Base-by-base conservation (phyloP, 257 asterid genomes). In the Salvia rosmarinus region DNA sequence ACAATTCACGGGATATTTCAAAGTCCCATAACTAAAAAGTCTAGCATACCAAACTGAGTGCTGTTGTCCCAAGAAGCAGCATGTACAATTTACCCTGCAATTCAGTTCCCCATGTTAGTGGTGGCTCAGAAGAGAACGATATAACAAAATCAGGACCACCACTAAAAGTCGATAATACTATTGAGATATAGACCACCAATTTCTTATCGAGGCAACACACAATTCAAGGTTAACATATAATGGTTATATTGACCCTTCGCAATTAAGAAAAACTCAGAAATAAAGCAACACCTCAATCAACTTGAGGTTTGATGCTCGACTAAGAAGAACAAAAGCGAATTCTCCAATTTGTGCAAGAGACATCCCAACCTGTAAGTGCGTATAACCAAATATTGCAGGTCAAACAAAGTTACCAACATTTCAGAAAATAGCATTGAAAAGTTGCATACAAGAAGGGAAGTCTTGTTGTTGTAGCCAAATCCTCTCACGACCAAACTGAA, bases 301-400 rank as follows among this genome's bases (percentile, higher is more conserved):
- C 87, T 88, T 90, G 79, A 81, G 88, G 71, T 88, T 85, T 79
- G 96, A 88, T 5, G 97, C 92, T 3, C 88, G 96, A 62, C 97
- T 84, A 73, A 88, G 90, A 80, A 88, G 96, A 69, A 90, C 96
- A 76, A 90, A 90, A 50, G 96, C 95, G 76, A 90, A 90, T 82
- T 90, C 96, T 73, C 97, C 97, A 75, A 90, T 90, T 80, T 90
- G 97, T 16, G 97, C 95, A 74, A 90, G 86, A 56, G 97, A 90
- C 94, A 90, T 86, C 56, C 93, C 97, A 80, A 90, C 97, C 97
- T 90, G 83, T 57, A 80, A 25, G 63, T 21, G 52, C 46, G 62
- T 21, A 69, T 37, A 75, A 67, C 19, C 25, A 68, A 55, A 51
- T 44, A 50, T 63, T 64, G 50, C 40, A 56, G n/a, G 64, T 58